Evolutionary conservation across 352 stramenopile species (phyloP).

Genomic region (Elongisporangium senticosum): DNA sequence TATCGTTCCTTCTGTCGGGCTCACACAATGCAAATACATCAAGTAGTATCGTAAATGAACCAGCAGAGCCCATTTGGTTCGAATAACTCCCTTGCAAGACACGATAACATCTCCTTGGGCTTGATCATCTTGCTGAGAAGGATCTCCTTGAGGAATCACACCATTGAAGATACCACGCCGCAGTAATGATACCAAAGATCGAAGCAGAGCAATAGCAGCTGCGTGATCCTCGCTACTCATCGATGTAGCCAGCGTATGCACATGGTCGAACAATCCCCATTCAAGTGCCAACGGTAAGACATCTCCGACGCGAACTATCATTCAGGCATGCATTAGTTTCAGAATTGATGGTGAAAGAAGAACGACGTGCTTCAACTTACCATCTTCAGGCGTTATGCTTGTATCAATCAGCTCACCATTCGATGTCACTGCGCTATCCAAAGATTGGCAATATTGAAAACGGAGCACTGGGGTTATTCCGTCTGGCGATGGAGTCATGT

Average conservation of each 20-base stretch:
- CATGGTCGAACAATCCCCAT: constrained; percentile 67
- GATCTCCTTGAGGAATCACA: constrained; percentile 15
- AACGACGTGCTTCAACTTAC: constrained; percentile 18
- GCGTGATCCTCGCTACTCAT: constrained; percentile 83
- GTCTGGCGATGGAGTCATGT: constrained; percentile 18
- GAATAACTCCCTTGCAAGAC: constrained; percentile 38
- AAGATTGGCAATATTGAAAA: constrained; percentile 73
- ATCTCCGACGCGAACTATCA: constrained; percentile 46
- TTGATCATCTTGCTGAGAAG: constrained; percentile 13
- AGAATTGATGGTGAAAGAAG: background rate
- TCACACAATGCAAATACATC: constrained; percentile 65
- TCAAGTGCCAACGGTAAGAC: constrained; percentile 57
- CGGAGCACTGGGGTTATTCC: constrained; percentile 34
- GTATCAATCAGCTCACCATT: constrained; percentile 58
- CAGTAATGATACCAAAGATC: constrained; percentile 46
- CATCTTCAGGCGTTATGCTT: constrained; percentile 31
- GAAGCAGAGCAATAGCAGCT: constrained; percentile 50
- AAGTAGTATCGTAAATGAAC: constrained; percentile 69
- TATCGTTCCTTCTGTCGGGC: constrained; percentile 57
- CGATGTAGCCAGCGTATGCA: constrained; percentile 56
- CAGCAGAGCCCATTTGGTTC: constrained; percentile 42
- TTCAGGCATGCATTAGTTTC: constrained; percentile 10
- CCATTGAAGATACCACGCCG: constrained; percentile 55
- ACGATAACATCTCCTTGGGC: constrained; percentile 28
- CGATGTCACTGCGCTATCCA: constrained; percentile 68